Base-by-base conservation (phyloP, 768 basidiomycete genomes). In the Cystoderma amianthinum region DNA sequence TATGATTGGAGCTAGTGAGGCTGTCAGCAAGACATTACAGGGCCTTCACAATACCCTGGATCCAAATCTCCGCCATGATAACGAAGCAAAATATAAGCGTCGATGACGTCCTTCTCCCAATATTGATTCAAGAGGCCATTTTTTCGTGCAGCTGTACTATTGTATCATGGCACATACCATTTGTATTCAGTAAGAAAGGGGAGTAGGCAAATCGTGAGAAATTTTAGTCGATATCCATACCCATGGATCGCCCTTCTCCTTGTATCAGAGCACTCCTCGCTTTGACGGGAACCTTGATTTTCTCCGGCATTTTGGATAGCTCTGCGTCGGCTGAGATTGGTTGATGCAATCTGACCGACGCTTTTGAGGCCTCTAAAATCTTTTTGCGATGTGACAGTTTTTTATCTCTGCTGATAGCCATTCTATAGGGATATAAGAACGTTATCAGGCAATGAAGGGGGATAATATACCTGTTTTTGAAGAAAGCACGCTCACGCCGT, bases 1-100 rank as follows among this genome's bases (percentile, higher is more conserved):
- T 2, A 95, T 96, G 91, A 99, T 98, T 43, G 96, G 96, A 3
- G 93, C 94, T 3, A 91, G 85, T 38, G 95, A 96, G 62, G 96
- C 96, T 2, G 85, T 98, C 45, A 85, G 91, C 64, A 94, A 98
- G 69, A 94, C 95, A 1, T 64, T 98, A 25, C 74, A 97, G 41
- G 96, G 96, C 5, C 70, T 99, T 28, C 85, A 93, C 51, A 98
- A 98, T 58, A 78, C 90, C 35, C 65, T 99, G 52, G 93, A 98
- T 60, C 93, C 95, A 7, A 76, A 82, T 44, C 69, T 85, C 36
- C 78, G 80, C 34, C 71, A 77, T 39, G 92, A 95, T 57, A 85
- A 84, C 50, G 86, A 88, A 50, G 92, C 89, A 40, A 97, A 98
- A 64, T 98, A 98, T 65, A 97, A 98, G 62, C 77, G 81, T 34